Evolutionary conservation across 371 early-diverging fungal species (phyloP).

Genomic region (Fennellomyces sp.): DNA sequence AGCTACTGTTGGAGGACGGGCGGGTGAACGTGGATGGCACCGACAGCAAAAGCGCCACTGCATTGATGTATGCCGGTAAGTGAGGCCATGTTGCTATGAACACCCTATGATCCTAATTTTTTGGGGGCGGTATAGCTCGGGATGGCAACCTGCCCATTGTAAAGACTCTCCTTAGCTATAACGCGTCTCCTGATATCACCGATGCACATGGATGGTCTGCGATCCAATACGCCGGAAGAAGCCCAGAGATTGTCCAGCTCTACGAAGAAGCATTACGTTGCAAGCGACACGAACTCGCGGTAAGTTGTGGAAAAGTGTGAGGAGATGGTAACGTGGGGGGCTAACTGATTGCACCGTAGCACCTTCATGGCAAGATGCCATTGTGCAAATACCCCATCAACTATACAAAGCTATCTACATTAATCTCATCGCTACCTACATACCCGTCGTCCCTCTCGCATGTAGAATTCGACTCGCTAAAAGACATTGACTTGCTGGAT

Average conservation of each 20-base stretch:
- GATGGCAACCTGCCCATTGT: slow-evolving; percentile 71
- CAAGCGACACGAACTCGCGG: slow-evolving; percentile 52
- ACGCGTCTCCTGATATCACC: slow-evolving; percentile 62
- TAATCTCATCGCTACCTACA: slow-evolving; percentile 49
- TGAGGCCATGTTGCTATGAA: background rate
- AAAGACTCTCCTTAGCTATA: slow-evolving; percentile 54
- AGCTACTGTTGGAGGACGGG: slow-evolving; percentile 63
- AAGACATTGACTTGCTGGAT: slow-evolving; percentile 40
- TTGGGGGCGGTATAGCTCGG: slow-evolving; percentile 47
- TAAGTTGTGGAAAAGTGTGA: slow-evolving; percentile 20
- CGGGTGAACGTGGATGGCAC: slow-evolving; percentile 69
- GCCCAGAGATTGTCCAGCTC: slow-evolving; percentile 62
- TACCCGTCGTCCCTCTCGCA: slow-evolving; percentile 50
- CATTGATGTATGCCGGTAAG: slow-evolving; percentile 82
- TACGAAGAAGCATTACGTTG: slow-evolving; percentile 60
- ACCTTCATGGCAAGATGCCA: slow-evolving; percentile 19
- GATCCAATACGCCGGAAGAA: slow-evolving; percentile 66
- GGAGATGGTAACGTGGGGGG: background rate
- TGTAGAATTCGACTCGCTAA: slow-evolving; percentile 40
- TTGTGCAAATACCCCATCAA: slow-evolving; percentile 50
- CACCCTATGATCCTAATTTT: slow-evolving; percentile 5
- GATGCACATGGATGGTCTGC: slow-evolving; percentile 78
- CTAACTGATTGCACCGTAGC: background rate
- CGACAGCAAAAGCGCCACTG: slow-evolving; percentile 74
- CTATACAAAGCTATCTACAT: slow-evolving; percentile 53